Base-by-base conservation (phyloP, 345 rosid species). In the Eucalyptus pauciflora region DNA sequence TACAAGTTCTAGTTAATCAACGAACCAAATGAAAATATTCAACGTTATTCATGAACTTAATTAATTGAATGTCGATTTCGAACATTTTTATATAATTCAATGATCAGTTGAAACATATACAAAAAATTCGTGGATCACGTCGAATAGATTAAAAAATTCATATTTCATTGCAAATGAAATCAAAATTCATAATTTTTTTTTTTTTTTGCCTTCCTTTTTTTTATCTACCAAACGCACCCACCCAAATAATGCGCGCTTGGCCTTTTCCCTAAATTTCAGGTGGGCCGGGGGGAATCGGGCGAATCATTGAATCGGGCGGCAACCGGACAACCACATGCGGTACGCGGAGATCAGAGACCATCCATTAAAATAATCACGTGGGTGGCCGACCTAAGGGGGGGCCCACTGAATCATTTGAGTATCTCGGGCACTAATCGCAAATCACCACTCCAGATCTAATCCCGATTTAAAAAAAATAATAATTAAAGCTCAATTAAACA, bases 61-160 rank as follows among this genome's bases (percentile, higher is more conserved):
- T 24, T 56, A 56, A 10, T 56, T 24, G 29, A 24, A 56, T 1
- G 3, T 22, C 1, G 0, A 56, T 11, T 24, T 56, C 6, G 0
- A 24, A 56, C 0, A 56, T 4, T 56, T 56, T 22, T 1, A 56
- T 52, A 20, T 52, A 52, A 52, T 52, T 52, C 1, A 52, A 52
- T 7, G 0, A 56, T 25, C 24, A 24, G 29, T 56, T 0, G 3
- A 22, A 24, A 56, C 1, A 56, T 24, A 9, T 56, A 25, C 3
- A 2, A 24, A 56, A 20, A 56, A 24, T 1, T 51, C 13, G 0
- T 4, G 27, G 0, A 24, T 0, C 1, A 10, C 0, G 8, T 52
- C 5, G 1, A 18, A 52, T 8, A 8, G 7, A 52, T 8, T 7
- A 52, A 52, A 52, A 52, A 52, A 52, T 3, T 52, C 10, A 20